Conservation (phyloP, 306 rosid genomes). For the Prunus mongolica region DNA sequence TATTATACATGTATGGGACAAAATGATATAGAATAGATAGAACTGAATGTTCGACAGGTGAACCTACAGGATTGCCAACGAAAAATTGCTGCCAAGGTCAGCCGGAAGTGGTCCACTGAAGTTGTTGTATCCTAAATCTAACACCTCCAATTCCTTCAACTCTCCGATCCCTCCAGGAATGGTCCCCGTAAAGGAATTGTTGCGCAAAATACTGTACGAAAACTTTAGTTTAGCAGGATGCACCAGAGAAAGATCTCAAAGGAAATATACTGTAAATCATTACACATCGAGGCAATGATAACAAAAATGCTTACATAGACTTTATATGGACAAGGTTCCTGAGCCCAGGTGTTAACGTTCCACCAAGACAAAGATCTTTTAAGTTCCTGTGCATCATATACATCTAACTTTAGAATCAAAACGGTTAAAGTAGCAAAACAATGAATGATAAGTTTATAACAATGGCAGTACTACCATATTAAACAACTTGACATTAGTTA, state of each 20-base stretch:
- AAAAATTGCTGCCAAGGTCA: constrained; percentile 66
- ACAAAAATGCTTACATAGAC: constrained; percentile 61
- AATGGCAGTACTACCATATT: background rate
- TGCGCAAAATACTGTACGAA: constrained; percentile 66
- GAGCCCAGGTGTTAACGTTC: constrained; percentile 67
- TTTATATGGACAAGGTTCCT: constrained; percentile 57
- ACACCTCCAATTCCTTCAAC: constrained; percentile 75
- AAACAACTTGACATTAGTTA: too few relatives aligned
- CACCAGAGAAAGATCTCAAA: constrained; percentile 20
- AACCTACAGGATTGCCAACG: constrained; percentile 73
- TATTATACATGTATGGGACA: background rate
- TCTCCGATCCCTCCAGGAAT: constrained; percentile 59
- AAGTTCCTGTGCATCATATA: constrained; percentile 52
- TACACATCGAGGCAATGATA: background rate
- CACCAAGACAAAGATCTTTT: constrained; percentile 74
- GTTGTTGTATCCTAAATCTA: constrained; percentile 87
- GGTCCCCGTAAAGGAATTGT: constrained; percentile 65
- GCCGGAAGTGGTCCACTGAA: constrained; percentile 59
- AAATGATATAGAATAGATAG: background rate
- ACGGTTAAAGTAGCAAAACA: background rate
- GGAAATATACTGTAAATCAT: constrained; percentile 4
- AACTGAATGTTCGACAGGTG: constrained; percentile 16
- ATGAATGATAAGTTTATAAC: background rate
- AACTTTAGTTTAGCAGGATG: constrained; percentile 13
- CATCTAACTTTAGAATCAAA: constrained; percentile 13